These are phyloP conservation scores for Termitomyces sp. DNA, from an alignment of 768 basidiomycete species.

Conservation along the genomic window DNA sequence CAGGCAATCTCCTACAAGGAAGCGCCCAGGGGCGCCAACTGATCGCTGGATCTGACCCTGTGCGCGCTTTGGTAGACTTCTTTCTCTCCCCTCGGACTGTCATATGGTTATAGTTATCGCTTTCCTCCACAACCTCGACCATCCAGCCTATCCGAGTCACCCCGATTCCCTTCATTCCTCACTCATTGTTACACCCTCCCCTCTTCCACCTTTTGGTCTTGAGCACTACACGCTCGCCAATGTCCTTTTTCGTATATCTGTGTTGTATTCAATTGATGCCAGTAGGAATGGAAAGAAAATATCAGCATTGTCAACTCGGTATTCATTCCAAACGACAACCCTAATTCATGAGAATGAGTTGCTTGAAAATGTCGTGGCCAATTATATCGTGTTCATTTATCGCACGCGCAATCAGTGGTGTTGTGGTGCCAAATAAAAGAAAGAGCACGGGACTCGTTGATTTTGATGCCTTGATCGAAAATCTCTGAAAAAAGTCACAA, in stretches of 20 bases:
- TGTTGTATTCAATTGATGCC: conserved; percentile 19
- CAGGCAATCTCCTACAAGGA: conserved; percentile 86
- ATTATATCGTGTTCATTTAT: not conserved
- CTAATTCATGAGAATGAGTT: no score
- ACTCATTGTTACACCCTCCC: conserved; percentile 7
- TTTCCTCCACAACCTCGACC: conserved; percentile 12
- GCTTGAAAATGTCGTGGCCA: not conserved
- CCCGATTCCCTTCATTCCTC: conserved; percentile 6
- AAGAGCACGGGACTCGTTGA: not conserved
- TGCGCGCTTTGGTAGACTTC: not conserved
- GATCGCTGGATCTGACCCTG: conserved; percentile 9
- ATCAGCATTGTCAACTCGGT: conserved; percentile 5
- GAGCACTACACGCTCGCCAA: conserved; percentile 8
- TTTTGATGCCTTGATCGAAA: conserved; percentile 1
- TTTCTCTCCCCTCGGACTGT: conserved; percentile 6
- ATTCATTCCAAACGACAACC: no score
- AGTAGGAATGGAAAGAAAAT: conserved; percentile 20
- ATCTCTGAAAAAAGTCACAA: conserved; percentile 17
- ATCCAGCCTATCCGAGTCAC: conserved; percentile 19
- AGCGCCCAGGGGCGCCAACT: conserved; percentile 58
- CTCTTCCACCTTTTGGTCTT: conserved; percentile 7
- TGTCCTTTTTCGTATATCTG: conserved; percentile 14
- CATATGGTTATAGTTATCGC: conserved; percentile 17
- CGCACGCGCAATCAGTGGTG: not conserved
- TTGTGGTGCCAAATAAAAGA: conserved; percentile 3